Conservation (phyloP, 352 stramenopile genomes). For the Globisporangium takayamanum region DNA sequence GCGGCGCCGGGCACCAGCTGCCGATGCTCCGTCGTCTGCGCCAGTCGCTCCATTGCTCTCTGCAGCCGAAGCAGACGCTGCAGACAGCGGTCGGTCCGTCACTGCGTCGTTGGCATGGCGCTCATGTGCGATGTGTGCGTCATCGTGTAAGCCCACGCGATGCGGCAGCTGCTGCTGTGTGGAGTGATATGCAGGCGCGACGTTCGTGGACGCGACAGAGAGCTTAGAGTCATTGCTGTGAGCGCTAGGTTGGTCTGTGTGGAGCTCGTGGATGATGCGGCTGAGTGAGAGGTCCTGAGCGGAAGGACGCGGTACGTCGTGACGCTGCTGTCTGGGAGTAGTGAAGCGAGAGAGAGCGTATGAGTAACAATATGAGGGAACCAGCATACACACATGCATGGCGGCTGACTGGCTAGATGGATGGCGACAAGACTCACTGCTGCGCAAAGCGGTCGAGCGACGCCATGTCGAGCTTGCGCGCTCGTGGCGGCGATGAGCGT, state of each 20-base stretch:
- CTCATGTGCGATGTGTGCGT: no score
- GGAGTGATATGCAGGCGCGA: no score
- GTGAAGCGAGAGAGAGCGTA: not conserved
- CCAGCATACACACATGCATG: no score
- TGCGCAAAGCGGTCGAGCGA: conserved; percentile 39
- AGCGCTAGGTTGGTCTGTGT: conserved; percentile 3
- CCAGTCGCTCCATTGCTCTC: not conserved
- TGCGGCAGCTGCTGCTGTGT: not conserved
- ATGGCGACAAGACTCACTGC: conserved; percentile 12
- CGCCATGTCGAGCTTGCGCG: conserved; percentile 39
- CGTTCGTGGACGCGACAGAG: no score
- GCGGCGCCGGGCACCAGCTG: conserved; percentile 5
- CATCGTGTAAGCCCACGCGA: no score
- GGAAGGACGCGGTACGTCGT: conserved; percentile 10
- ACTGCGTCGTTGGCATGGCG: no score
- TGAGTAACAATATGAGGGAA: not conserved
- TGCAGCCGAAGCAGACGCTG: not conserved
- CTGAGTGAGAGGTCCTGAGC: conserved; percentile 39
- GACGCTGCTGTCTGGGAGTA: not conserved
- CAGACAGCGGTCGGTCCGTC: not conserved
- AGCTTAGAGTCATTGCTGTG: not conserved
- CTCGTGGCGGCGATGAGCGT: not conserved
- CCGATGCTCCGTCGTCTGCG: not conserved
- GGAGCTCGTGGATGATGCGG: conserved; percentile 40
- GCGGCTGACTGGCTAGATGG: no score